Percentiles rank a stretch among this genome's conserved stretches.
phyloP scores from a whole-genome alignment of 345 rosid species.

The Pugionium cornutum region DNA sequence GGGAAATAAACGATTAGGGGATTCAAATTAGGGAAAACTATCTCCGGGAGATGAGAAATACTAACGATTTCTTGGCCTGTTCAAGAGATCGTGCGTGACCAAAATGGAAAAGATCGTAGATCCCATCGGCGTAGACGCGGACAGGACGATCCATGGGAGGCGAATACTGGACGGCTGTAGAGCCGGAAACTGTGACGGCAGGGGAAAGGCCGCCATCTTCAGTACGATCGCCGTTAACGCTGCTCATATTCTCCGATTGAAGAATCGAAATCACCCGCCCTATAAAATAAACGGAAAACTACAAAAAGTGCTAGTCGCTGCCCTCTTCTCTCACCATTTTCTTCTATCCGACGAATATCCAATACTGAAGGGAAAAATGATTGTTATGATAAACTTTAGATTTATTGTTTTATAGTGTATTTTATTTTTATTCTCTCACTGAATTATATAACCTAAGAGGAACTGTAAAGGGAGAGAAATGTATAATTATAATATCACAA shows the following conservation, averaged over 20 bases:
- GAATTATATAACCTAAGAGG: too few relatives aligned
- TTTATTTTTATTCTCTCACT: too few relatives aligned
- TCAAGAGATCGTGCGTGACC: constrained; percentile 98
- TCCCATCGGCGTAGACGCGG: constrained; percentile 96
- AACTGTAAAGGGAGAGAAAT: too few relatives aligned
- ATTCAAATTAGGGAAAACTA: background rate
- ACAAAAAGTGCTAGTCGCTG: constrained; percentile 27
- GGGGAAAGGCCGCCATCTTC: constrained; percentile 9
- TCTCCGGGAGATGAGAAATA: constrained; percentile 11
- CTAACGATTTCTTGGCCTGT: constrained; percentile 85
- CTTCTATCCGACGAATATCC: constrained; percentile 6
- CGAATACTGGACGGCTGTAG: constrained; percentile 9
- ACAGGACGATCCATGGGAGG: constrained; percentile 59
- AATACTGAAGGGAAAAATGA: background rate
- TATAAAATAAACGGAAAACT: constrained; percentile 10
- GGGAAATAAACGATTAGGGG: background rate
- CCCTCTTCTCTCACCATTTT: constrained; percentile 25
- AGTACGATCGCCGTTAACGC: constrained; percentile 31
- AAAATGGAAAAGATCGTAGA: constrained; percentile 97
- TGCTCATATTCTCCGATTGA: constrained; percentile 39
- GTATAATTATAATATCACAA: too few relatives aligned
- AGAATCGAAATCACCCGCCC: constrained; percentile 24
- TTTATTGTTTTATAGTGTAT: background rate
- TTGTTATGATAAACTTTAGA: background rate
- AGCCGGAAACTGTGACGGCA: constrained; percentile 33